Evolutionary conservation across 768 basidiomycete species (phyloP).

Genomic region (Xerocomellus amylosporus): DNA sequence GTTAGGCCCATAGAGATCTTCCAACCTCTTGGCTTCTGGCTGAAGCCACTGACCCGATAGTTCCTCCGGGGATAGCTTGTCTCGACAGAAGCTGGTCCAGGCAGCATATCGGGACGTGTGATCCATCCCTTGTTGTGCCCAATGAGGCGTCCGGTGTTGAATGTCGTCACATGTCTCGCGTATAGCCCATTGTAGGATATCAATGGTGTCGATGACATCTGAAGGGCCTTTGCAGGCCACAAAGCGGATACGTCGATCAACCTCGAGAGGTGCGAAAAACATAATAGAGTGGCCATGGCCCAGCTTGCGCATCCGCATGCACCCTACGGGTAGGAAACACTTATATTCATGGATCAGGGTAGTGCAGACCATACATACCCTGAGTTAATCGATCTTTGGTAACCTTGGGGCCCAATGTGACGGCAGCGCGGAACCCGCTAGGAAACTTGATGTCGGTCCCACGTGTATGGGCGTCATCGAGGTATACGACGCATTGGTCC

Average conservation of each 20-base stretch:
- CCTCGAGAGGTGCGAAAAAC: constrained; percentile 45
- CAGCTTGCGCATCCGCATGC: constrained; percentile 53
- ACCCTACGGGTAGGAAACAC: constrained; percentile 31
- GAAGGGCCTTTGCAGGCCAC: constrained; percentile 10
- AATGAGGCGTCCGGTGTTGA: constrained; percentile 38
- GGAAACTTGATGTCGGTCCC: constrained; percentile 41
- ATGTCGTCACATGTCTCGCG: constrained; percentile 43
- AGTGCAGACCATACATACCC: constrained; percentile 20
- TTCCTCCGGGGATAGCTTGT: not conserved
- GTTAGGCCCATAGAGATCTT: constrained; percentile 32
- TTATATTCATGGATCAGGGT: not conserved
- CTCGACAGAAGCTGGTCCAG: constrained; percentile 15
- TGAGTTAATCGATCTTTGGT: constrained; percentile 38
- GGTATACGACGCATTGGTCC: constrained; percentile 36
- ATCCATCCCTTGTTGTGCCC: constrained; percentile 39
- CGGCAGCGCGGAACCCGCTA: constrained; percentile 32
- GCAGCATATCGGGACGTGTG: constrained; percentile 14
- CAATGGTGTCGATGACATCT: constrained; percentile 13
- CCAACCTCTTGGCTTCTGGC: constrained; percentile 38
- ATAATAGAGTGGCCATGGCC: constrained; percentile 47
- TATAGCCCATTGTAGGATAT: constrained; percentile 47
- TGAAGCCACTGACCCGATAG: constrained; percentile 36
- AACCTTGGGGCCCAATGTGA: constrained; percentile 38
- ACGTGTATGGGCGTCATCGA: constrained; percentile 40
- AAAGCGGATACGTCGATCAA: constrained; percentile 36